These are phyloP conservation scores for Hyaloscypha variabilis DNA, from an alignment of 495 filamentous ascomycete species.

Conservation along the genomic window DNA sequence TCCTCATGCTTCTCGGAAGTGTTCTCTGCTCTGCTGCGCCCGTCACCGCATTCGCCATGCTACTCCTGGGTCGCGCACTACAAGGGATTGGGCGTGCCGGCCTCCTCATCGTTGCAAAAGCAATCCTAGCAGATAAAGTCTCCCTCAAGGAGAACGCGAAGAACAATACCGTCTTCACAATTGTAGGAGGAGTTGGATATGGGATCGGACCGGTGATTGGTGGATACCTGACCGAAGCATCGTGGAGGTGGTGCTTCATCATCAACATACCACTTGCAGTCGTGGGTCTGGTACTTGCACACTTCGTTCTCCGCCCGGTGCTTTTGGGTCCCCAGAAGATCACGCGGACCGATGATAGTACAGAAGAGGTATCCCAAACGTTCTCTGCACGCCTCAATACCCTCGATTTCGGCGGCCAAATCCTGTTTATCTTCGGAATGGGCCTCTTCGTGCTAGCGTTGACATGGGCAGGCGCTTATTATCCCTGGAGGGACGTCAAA, in stretches of 20 bases:
- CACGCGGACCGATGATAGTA: conserved; percentile 28
- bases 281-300: conserved; percentile 40
- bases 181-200: conserved; percentile 53
- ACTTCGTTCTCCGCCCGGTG: conserved; percentile 42
- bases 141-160: conserved; percentile 57
- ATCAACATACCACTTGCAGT: conserved; percentile 54
- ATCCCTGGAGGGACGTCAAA: conserved; percentile 51
- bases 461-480: conserved; percentile 60
- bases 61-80: conserved; percentile 60
- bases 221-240: conserved; percentile 41
- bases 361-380: conserved; percentile 21
- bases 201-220: conserved; percentile 59
- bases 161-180: conserved; percentile 58
- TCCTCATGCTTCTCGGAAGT: conserved; percentile 53
- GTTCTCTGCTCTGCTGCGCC: conserved; percentile 55
- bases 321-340: conserved; percentile 42
- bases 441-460: conserved; percentile 59
- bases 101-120: conserved; percentile 53
- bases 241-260: conserved; percentile 63
- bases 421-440: conserved; percentile 61
- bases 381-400: conserved; percentile 45
- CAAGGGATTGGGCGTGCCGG: conserved; percentile 60
- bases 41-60: conserved; percentile 50
- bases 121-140: conserved; percentile 60
- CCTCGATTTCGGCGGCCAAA: conserved; percentile 56